phyloP scores from a whole-genome alignment of 208 protist species.

The Eutreptiella sp. region DNA sequence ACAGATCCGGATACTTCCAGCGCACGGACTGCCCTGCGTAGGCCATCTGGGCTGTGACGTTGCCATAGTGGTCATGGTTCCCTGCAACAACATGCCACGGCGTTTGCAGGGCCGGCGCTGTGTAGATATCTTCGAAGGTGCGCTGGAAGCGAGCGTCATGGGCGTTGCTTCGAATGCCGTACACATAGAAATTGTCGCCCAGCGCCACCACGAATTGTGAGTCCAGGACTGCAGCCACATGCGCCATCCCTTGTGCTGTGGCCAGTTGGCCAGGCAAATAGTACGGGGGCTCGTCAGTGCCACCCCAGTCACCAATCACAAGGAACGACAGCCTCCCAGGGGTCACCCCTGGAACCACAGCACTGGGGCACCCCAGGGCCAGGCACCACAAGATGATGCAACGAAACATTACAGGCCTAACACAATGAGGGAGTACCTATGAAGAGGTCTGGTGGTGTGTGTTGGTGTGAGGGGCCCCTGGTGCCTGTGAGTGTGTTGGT shows the following conservation, averaged over 20 bases:
- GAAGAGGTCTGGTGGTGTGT: too few relatives aligned
- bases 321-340: too few relatives aligned
- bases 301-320: slow-evolving; percentile 12
- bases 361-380: too few relatives aligned
- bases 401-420: too few relatives aligned
- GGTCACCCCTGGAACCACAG: too few relatives aligned
- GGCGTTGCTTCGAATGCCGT: not conserved
- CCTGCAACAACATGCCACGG: slow-evolving; percentile 13
- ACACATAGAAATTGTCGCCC: slow-evolving; percentile 13
- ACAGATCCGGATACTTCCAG: slow-evolving; percentile 7
- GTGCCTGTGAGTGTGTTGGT: too few relatives aligned
- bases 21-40: slow-evolving; percentile 4
- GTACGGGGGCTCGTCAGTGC: not conserved
- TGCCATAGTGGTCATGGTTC: slow-evolving; percentile 17
- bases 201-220: not conserved
- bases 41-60: slow-evolving; percentile 14
- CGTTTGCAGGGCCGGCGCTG: slow-evolving; percentile 2
- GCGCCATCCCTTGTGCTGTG: not conserved
- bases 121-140: slow-evolving; percentile 23
- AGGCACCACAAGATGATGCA: too few relatives aligned
- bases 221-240: not conserved
- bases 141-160: not conserved
- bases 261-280: not conserved
- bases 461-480: too few relatives aligned
- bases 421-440: too few relatives aligned